Base-by-base conservation (phyloP, 495 filamentous ascomycete genomes). In the Penicillium argentinense region DNA sequence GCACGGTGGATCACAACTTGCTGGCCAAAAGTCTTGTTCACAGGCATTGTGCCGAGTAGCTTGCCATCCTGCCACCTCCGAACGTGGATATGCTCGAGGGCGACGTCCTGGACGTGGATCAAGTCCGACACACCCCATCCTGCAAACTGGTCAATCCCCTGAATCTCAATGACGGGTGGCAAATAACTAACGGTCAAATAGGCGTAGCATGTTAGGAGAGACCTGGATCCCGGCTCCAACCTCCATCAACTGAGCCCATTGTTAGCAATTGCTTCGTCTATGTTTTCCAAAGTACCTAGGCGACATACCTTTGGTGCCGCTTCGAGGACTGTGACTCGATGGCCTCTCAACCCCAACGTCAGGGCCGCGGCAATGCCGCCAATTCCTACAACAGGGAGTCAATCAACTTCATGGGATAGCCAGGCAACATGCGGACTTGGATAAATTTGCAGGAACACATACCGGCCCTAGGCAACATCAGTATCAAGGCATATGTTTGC, bases 161-260 rank as follows among this genome's bases (percentile, higher is more conserved):
- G n/a, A n/a, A 32, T n/a, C 5, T 18, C 8, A 7, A 18, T 19
- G n/a, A 21, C 23, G 5, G 2, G 7, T 4, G n/a, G 13, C 16
- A 7, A 5, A 19, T 29, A 36, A 59, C 67, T 59, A 49, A 73
- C 69, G 70, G 57, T 88, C 82, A 9, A 91, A 73, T 19, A 92
- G 77, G 1, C 81, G 78, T 21, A 81, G 71, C 72, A 91, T 86
- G 49, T 92, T 90, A 3, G 86, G 86, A 7, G 87, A 85, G 11
- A 90, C 76, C 62, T 91, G 86, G 51, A 91, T 88, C 12, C 87
- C 87, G 5, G 86, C 87, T 49, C 88, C 88, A 36, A 90, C 84
- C 63, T 86, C 81, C 51, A 72, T 72, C 29, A 71, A 54, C 64
- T 71, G 40, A n/a, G n/a, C 36, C 36, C 6, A 12, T 4, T 19